These are phyloP conservation scores for Botrytis byssoidea DNA, from an alignment of 2,329 filamentous ascomycete species.

Conservation along the genomic window DNA sequence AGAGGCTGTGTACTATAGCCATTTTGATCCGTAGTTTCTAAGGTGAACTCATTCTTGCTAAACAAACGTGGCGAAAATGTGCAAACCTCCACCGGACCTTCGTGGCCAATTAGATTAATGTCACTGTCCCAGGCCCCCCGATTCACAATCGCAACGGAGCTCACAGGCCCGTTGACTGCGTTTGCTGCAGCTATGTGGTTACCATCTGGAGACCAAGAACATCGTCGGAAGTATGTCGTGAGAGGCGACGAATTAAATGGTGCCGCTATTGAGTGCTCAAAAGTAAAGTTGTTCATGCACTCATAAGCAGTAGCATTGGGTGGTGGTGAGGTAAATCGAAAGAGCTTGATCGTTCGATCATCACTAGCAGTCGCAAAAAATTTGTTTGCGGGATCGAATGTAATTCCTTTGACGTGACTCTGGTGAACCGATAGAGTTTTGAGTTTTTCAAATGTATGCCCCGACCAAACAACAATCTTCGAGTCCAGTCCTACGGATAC, in stretches of 20 bases:
- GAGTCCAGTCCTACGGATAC: conserved; percentile 96
- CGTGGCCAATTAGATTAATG: conserved; percentile 95
- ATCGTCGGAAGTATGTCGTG: conserved; percentile 94
- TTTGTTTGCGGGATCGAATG: conserved; percentile 97
- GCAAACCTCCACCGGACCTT: conserved; percentile 95
- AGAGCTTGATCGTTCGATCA: conserved; percentile 94
- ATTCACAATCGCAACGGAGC: conserved; percentile 93
- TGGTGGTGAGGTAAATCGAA: conserved; percentile 85
- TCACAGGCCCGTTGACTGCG: conserved; percentile 94
- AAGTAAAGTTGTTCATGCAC: conserved; percentile 92
- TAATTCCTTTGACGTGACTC: conserved; percentile 97
- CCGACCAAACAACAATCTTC: conserved; percentile 98
- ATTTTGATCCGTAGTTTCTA: conserved; percentile 50
- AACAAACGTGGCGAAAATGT: conserved; percentile 94
- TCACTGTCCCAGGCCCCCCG: conserved; percentile 91
- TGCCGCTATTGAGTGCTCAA: conserved; percentile 84
- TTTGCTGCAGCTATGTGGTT: conserved; percentile 97
- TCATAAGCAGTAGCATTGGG: conserved; percentile 93
- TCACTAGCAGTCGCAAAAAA: conserved; percentile 98
- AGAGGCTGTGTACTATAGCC: conserved; percentile 50
- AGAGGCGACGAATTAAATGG: conserved; percentile 90
- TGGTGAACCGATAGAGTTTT: conserved; percentile 92
- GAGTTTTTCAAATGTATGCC: conserved; percentile 95
- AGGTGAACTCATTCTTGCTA: conserved; percentile 60
- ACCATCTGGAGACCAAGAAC: conserved; percentile 96